Evolutionary conservation across 805 yeast genomes (phyloP).

Genomic region (Saccharomycopsis malanga): DNA sequence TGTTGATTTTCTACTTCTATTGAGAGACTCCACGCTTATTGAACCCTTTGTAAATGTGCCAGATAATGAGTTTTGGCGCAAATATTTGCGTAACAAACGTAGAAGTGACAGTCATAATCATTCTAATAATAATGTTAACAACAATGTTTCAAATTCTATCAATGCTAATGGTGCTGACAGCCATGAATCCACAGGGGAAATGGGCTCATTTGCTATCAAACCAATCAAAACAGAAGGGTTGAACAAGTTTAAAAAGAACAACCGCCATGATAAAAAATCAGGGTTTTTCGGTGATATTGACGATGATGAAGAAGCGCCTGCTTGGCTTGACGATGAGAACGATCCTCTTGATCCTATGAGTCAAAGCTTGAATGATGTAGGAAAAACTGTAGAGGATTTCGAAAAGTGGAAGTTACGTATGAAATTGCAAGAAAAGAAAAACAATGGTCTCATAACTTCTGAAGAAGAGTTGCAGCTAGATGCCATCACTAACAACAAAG

Average conservation of each 20-base stretch:
- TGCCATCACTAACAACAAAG: conserved; percentile 11
- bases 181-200: conserved; percentile 19
- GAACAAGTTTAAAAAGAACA: conserved; percentile 18
- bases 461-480: conserved; percentile 14
- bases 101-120: conserved; percentile 8
- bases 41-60: conserved; percentile 9
- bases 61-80: conserved; percentile 16
- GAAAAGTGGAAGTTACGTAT: conserved; percentile 52
- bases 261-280: conserved; percentile 15
- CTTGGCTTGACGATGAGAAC: conserved; percentile 27
- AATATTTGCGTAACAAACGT: conserved; percentile 1
- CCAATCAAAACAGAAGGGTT: conserved; percentile 5
- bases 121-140: conserved; percentile 1
- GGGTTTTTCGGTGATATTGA: conserved; percentile 20
- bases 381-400: conserved; percentile 50
- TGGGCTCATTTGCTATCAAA: conserved; percentile 22
- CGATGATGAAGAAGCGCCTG: conserved; percentile 32
- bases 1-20: conserved; percentile 11
- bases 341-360: conserved; percentile 31
- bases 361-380: conserved; percentile 33
- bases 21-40: conserved; percentile 9
- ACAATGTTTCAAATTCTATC: background rate
- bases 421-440: conserved; percentile 43
- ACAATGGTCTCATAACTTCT: conserved; percentile 34
- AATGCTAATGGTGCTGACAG: background rate